Percentiles rank a stretch among this genome's conserved stretches.
phyloP scores from a whole-genome alignment of 2,329 filamentous ascomycete species.

The Zasmidium citrigriseum region DNA sequence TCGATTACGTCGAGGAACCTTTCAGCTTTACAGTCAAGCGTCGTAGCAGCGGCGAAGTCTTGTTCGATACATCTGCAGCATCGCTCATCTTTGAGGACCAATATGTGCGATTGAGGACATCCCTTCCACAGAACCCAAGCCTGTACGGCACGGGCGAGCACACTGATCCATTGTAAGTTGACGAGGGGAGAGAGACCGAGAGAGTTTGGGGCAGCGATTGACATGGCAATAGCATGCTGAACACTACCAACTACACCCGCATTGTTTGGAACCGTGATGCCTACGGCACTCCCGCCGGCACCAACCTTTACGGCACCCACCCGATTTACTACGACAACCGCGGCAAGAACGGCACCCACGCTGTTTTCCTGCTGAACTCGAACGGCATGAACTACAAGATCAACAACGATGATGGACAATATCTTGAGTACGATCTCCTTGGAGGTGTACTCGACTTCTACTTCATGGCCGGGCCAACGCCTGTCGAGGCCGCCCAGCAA shows the following conservation, averaged over 20 bases:
- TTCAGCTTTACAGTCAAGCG: slow-evolving; percentile 69
- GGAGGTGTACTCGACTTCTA: slow-evolving; percentile 72
- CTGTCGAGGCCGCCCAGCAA: slow-evolving; percentile 50
- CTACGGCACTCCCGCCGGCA: slow-evolving; percentile 58
- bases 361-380: slow-evolving; percentile 69
- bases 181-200: neutral
- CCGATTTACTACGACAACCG: slow-evolving; percentile 77
- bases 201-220: slow-evolving; percentile 1
- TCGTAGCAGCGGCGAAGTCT: slow-evolving; percentile 56
- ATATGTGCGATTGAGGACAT: slow-evolving; percentile 72
- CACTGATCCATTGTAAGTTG: slow-evolving; percentile 56
- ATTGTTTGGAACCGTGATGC: slow-evolving; percentile 71
- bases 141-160: slow-evolving; percentile 81
- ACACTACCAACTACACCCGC: slow-evolving; percentile 68
- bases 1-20: slow-evolving; percentile 57
- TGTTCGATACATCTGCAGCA: slow-evolving; percentile 70
- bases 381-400: slow-evolving; percentile 78
- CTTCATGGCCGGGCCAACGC: slow-evolving; percentile 52
- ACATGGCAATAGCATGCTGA: slow-evolving; percentile 44
- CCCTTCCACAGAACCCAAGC: slow-evolving; percentile 66
- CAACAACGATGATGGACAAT: slow-evolving; percentile 65
- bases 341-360: slow-evolving; percentile 57
- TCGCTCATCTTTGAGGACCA: slow-evolving; percentile 75
- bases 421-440: slow-evolving; percentile 76
- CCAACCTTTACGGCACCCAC: slow-evolving; percentile 73